Percentiles rank a stretch among this genome's conserved stretches.
These are phyloP conservation scores for Avena atlantica DNA, from an alignment of 176 grass and related monocot genomes.

Conservation along the genomic window DNA sequence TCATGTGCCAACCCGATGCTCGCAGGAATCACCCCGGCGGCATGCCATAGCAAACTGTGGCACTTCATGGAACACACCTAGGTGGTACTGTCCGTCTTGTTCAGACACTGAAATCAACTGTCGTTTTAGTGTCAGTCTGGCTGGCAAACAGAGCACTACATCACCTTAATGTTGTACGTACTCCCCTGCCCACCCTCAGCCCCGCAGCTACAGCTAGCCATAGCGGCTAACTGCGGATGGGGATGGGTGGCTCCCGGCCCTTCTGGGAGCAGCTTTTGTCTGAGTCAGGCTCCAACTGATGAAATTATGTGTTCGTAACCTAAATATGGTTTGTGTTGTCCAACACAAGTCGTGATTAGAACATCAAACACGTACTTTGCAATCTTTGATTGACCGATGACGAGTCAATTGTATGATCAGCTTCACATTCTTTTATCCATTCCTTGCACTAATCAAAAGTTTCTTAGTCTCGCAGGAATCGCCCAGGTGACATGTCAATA, in stretches of 20 bases:
- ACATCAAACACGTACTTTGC: background rate
- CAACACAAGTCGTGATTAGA: background rate
- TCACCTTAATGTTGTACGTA: too few species aligned
- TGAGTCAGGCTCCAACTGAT: too few species aligned
- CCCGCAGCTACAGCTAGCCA: too few species aligned
- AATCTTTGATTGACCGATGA: background rate
- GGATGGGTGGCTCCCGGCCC: too few species aligned
- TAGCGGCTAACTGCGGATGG: too few species aligned
- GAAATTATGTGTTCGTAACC: too few species aligned
- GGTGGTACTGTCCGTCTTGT: too few species aligned
- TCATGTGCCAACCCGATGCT: background rate
- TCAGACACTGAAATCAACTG: too few species aligned
- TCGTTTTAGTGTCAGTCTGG: too few species aligned
- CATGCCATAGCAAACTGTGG: constrained; percentile 22
- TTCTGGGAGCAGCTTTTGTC: too few species aligned
- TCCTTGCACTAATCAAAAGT: background rate
- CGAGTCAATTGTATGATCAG: background rate
- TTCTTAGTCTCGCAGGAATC: constrained; percentile 37
- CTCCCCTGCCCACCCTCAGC: too few species aligned
- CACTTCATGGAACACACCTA: background rate
- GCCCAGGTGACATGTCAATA: background rate
- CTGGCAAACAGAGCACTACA: too few species aligned
- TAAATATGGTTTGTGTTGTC: background rate
- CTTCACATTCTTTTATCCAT: background rate
- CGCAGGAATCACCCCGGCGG: constrained; percentile 26